These are phyloP conservation scores for Exophiala dermatitidis DNA, from an alignment of 2,329 filamentous ascomycete genomes.

Conservation along the genomic window DNA sequence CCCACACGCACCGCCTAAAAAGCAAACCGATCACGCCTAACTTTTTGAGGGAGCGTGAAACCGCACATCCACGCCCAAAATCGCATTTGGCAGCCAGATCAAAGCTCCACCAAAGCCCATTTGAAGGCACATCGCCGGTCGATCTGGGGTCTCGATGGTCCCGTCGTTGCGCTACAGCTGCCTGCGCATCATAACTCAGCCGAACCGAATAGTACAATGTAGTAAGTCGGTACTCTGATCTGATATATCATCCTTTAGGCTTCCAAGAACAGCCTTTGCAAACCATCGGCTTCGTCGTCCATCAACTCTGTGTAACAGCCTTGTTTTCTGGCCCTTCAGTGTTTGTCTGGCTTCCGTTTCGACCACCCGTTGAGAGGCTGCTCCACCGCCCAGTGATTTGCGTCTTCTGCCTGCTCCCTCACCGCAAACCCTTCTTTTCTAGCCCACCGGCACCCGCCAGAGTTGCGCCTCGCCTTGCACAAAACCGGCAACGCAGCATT, in stretches of 20 bases:
- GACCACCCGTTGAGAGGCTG: slow-evolving; percentile 1
- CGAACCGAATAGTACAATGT: background rate
- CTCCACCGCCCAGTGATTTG: slow-evolving; percentile 7
- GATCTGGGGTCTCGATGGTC: slow-evolving; percentile 9
- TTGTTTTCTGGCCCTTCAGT: slow-evolving; percentile 2
- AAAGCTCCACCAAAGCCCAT: background rate
- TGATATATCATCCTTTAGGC: slow-evolving; percentile 10
- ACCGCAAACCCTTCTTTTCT: slow-evolving; percentile 14
- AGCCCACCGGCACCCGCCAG: slow-evolving; percentile 13
- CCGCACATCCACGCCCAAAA: background rate
- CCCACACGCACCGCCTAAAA: too few relatives aligned
- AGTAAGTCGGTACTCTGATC: background rate
- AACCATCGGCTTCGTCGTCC: slow-evolving; percentile 11
- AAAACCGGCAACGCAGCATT: slow-evolving; percentile 26
- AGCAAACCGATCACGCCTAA: too few relatives aligned
- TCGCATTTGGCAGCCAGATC: background rate
- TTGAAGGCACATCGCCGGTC: background rate
- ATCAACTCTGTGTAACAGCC: background rate
- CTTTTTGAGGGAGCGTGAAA: slow-evolving; percentile 8
- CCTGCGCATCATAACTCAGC: slow-evolving; percentile 21
- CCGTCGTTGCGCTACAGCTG: background rate
- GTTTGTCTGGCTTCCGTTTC: slow-evolving; percentile 5
- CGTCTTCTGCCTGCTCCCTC: slow-evolving; percentile 7
- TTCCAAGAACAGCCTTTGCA: slow-evolving; percentile 4
- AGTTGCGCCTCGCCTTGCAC: slow-evolving; percentile 24